Evolutionary conservation across 495 filamentous ascomycete species (phyloP).

Genomic region (Chaetomium cochliodes): DNA sequence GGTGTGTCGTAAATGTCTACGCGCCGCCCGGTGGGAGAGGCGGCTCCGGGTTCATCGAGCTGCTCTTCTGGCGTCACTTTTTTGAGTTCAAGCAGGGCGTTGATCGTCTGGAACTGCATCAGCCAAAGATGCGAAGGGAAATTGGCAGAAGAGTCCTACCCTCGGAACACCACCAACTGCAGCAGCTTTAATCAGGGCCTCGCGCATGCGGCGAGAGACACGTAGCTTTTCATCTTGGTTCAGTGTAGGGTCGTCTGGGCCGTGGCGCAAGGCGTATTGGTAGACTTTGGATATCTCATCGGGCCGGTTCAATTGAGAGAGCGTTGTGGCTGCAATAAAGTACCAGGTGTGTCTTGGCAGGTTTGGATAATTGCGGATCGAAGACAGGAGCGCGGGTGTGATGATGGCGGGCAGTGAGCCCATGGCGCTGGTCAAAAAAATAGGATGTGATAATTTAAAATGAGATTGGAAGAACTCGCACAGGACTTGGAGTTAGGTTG

Average conservation of each 20-base stretch:
- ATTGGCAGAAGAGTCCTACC: conserved; percentile 31
- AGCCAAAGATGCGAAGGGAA: neutral
- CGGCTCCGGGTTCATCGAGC: conserved; percentile 43
- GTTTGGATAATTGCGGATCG: conserved; percentile 45
- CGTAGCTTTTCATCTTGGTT: conserved; percentile 42
- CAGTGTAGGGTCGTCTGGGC: conserved; percentile 26
- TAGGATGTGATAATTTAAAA: neutral
- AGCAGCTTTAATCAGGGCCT: conserved; percentile 53
- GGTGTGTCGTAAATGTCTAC: conserved; percentile 40
- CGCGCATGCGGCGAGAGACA: conserved; percentile 52
- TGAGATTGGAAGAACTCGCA: neutral
- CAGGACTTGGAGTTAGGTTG: neutral
- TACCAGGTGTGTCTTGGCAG: conserved; percentile 55
- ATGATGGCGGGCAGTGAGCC: conserved; percentile 29
- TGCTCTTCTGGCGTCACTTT: conserved; percentile 47
- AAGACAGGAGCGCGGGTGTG: conserved; percentile 45
- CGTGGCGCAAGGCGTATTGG: conserved; percentile 42
- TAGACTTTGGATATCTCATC: conserved; percentile 53
- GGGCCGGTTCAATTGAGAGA: conserved; percentile 54
- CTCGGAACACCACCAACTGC: conserved; percentile 55
- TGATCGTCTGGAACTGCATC: conserved; percentile 46
- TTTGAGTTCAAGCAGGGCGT: conserved; percentile 51
- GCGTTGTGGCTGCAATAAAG: conserved; percentile 51
- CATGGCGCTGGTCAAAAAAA: conserved; percentile 13
- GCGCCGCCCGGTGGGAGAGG: conserved; percentile 44